A percentile compares a stretch with the other conserved stretches of the same genome.
Conservation (phyloP, 2,329 filamentous ascomycete species). For the Cladosporium sp. region DNA sequence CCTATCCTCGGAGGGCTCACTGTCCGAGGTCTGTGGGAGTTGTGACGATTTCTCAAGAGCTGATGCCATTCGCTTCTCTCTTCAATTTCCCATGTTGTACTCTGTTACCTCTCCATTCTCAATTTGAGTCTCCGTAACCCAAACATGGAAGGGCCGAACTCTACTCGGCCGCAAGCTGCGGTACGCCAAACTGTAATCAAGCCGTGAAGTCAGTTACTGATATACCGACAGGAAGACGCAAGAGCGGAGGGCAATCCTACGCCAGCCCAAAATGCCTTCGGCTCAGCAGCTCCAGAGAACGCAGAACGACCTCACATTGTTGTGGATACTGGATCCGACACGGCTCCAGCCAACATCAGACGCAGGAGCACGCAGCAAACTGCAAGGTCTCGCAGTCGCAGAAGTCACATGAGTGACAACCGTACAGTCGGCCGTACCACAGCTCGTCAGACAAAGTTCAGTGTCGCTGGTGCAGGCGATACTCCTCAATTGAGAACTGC, state of each 20-base stretch:
- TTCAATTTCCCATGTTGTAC: not conserved
- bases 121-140: not conserved
- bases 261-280: not conserved
- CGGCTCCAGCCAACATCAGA: not conserved
- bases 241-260: conserved; percentile 6
- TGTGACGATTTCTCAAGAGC: not conserved
- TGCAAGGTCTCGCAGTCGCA: conserved; percentile 1
- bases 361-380: not conserved
- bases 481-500: conserved; percentile 18
- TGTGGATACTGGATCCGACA: not conserved
- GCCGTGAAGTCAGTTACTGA: not conserved
- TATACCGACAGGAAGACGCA: not conserved
- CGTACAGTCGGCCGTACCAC: conserved; percentile 1
- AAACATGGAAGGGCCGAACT: conserved; percentile 9
- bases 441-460: conserved; percentile 14
- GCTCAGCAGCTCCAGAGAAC: not conserved
- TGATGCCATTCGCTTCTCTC: not conserved
- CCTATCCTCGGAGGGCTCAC: conserved; percentile 3
- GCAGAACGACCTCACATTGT: not conserved
- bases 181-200: not conserved
- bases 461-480: conserved; percentile 20
- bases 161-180: conserved; percentile 5
- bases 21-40: not conserved
- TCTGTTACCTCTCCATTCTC: too few species aligned
- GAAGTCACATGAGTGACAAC: not conserved